These are phyloP conservation scores for Fraxinus albicans DNA, from an alignment of 305 asterid genomes.

Conservation along the genomic window DNA sequence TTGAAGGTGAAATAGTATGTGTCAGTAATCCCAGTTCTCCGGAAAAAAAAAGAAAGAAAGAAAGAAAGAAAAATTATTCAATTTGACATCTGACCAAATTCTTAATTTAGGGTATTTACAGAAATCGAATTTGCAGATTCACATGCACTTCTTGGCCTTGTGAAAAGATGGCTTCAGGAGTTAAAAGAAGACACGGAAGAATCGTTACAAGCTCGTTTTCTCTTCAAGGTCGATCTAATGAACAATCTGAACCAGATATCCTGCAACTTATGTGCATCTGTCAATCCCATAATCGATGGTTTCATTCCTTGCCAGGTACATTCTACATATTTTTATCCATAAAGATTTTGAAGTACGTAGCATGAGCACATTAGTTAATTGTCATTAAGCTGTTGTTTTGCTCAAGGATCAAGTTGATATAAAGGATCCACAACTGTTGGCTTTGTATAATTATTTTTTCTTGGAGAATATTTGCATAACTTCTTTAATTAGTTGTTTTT, in stretches of 20 bases:
- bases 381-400: not conserved
- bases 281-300: conserved; percentile 55
- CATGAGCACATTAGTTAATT: conserved; percentile 14
- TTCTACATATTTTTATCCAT: conserved; percentile 10
- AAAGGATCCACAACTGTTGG: not conserved
- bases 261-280: conserved; percentile 64
- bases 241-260: conserved; percentile 56
- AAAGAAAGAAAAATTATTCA: not conserved
- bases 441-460: not conserved
- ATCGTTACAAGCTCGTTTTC: conserved; percentile 62
- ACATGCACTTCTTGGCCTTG: conserved; percentile 59
- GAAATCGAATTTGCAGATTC: conserved; percentile 50
- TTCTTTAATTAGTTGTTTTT: not conserved
- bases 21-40: not conserved
- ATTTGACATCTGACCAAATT: conserved; percentile 2
- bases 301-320: conserved; percentile 71
- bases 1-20: conserved; percentile 5
- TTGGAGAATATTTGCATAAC: not conserved
- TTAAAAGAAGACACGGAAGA: conserved; percentile 60
- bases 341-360: conserved; percentile 12
- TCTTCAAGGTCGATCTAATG: conserved; percentile 59
- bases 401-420: not conserved
- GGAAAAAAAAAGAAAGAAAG: not conserved
- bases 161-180: conserved; percentile 77
- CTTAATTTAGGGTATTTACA: conserved; percentile 23